phyloP scores from a whole-genome alignment of 208 protist genomes.

The Crithidia brevicula region DNA sequence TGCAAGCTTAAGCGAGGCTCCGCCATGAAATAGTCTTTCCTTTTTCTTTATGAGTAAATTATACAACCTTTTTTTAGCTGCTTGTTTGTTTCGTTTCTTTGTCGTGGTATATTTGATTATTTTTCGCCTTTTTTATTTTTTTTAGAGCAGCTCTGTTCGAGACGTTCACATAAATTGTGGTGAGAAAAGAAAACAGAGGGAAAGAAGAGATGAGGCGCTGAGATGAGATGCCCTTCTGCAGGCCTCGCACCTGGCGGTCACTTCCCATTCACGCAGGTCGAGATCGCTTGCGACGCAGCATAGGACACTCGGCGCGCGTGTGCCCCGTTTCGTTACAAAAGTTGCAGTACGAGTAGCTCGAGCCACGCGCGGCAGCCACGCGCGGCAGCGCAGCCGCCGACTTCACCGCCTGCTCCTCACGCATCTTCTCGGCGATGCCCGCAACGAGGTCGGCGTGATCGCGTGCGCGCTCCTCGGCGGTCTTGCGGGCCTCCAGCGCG shows the following conservation, averaged over 20 bases:
- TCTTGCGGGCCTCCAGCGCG: constrained; percentile 47
- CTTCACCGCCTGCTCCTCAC: constrained; percentile 28
- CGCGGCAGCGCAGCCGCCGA: constrained; percentile 12
- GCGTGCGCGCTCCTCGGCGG: constrained; percentile 49
- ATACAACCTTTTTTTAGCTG: not conserved
- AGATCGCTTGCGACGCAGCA: constrained; percentile 68
- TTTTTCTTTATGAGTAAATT: not conserved
- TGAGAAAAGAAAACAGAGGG: too few species aligned
- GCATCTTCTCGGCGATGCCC: constrained; percentile 49
- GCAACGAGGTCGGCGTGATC: constrained; percentile 39
- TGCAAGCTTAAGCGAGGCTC: too few species aligned
- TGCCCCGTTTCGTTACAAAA: constrained; percentile 88
- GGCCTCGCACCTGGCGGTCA: too few species aligned
- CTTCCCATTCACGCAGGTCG: constrained; percentile 21
- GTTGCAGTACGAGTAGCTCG: constrained; percentile 75
- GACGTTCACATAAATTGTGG: too few species aligned
- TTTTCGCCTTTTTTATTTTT: too few species aligned
- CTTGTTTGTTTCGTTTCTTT: too few species aligned
- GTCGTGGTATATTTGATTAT: too few species aligned
- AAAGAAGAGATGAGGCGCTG: too few species aligned
- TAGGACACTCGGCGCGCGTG: constrained; percentile 66
- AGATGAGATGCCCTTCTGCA: too few species aligned
- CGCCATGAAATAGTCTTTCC: not conserved
- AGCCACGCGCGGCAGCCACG: constrained; percentile 44
- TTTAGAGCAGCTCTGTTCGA: too few species aligned